Percentiles rank a stretch among this genome's conserved stretches.
Conservation (phyloP, 2,329 filamentous ascomycete genomes). For the Graphiopsis chlorocephala region DNA sequence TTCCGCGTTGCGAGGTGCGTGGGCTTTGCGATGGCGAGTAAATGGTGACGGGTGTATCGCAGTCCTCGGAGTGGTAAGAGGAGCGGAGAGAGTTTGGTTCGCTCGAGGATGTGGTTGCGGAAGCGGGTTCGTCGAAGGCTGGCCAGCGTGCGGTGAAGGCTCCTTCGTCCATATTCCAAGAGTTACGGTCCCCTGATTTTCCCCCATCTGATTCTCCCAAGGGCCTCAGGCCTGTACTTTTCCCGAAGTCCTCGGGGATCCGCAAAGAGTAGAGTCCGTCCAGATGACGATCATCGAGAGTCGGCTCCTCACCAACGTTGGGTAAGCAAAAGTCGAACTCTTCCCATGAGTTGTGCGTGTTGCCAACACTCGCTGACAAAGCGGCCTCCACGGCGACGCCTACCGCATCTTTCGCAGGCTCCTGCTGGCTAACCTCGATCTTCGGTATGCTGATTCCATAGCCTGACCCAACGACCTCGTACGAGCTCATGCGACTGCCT, state of each 20-base stretch:
- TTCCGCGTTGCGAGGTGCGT: neutral
- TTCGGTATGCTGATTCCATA: conserved; percentile 35
- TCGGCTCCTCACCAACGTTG: conserved; percentile 5
- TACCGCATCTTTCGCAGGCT: neutral
- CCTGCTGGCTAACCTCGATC: neutral
- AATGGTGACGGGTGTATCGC: conserved; percentile 3
- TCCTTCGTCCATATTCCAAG: conserved; percentile 6
- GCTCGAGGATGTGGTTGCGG: conserved; percentile 11
- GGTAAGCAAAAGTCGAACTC: conserved; percentile 10
- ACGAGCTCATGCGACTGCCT: conserved; percentile 29
- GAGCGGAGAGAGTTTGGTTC: neutral
- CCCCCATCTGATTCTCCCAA: conserved; percentile 10
- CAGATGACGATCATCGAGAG: neutral
- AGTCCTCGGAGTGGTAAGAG: neutral
- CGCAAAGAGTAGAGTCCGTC: neutral
- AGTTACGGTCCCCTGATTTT: conserved; percentile 10
- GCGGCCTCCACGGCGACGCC: neutral
- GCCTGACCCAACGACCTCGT: conserved; percentile 39
- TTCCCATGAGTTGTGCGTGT: conserved; percentile 4
- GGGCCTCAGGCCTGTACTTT: conserved; percentile 16
- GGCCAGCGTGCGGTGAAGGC: neutral
- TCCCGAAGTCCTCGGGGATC: neutral
- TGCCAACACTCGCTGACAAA: neutral
- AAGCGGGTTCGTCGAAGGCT: conserved; percentile 8
- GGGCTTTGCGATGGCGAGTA: conserved; percentile 6